A percentile compares a stretch with the other conserved stretches of the same genome.
Conservation (phyloP, 2,329 filamentous ascomycete genomes). For the Aspergillus sp. region DNA sequence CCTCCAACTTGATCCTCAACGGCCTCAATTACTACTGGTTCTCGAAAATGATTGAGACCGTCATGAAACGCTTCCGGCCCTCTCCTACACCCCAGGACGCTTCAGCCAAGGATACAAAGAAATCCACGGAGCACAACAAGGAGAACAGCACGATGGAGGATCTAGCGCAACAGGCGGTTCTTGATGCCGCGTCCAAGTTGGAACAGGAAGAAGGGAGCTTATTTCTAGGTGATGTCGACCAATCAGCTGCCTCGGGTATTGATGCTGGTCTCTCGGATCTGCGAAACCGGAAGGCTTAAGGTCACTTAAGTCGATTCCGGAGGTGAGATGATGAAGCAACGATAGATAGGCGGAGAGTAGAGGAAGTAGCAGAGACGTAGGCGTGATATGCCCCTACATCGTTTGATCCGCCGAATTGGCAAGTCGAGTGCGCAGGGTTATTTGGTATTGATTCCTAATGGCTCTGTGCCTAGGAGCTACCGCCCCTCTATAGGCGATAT, state of each 20-base stretch:
- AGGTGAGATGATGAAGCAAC: neutral
- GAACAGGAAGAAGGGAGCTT: conserved; percentile 32
- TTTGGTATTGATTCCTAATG: neutral
- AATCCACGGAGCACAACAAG: conserved; percentile 11
- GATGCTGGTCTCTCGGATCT: conserved; percentile 84
- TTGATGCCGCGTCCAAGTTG: conserved; percentile 35
- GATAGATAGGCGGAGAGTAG: neutral
- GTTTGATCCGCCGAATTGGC: neutral
- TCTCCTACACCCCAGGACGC: conserved; percentile 22
- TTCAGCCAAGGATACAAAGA: conserved; percentile 22
- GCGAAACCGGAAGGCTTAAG: conserved; percentile 46
- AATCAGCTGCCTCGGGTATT: conserved; percentile 22
- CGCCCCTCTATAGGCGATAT: neutral
- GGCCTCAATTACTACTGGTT: conserved; percentile 67
- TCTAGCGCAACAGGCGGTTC: conserved; percentile 32
- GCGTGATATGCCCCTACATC: neutral
- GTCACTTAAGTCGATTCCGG: neutral
- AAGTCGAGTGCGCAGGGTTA: neutral
- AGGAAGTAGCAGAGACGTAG: neutral
- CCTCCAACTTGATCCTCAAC: conserved; percentile 61
- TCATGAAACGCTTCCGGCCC: conserved; percentile 60
- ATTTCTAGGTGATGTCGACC: conserved; percentile 26
- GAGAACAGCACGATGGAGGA: conserved; percentile 21
- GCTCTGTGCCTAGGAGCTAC: neutral
- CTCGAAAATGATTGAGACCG: conserved; percentile 65